Conservation (phyloP, 768 basidiomycete species). For the Sarcodon aspratus region DNA sequence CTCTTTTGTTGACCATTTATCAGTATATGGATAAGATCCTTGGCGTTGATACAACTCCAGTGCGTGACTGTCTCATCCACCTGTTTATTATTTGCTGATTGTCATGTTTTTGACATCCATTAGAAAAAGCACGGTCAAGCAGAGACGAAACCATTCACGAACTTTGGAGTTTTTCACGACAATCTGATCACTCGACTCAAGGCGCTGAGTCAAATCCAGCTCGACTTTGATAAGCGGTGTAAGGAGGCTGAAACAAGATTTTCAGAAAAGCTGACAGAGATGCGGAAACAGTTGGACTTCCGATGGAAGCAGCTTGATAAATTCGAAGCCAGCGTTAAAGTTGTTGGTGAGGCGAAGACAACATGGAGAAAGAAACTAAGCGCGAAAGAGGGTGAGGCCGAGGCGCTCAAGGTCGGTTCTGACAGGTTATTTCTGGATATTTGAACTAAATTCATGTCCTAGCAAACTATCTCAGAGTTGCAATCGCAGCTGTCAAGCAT, state of each 20-base stretch:
- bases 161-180: conserved; percentile 90
- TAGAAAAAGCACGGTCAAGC: conserved; percentile 69
- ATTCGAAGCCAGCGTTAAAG: conserved; percentile 80
- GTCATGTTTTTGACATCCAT: background rate
- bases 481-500: conserved; percentile 49
- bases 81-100: background rate
- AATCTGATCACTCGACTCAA: conserved; percentile 85
- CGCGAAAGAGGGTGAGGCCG: conserved; percentile 84
- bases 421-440: background rate
- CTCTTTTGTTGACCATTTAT: conserved; percentile 82
- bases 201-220: conserved; percentile 71
- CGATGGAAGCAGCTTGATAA: conserved; percentile 91
- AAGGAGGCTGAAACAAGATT: conserved; percentile 72
- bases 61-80: conserved; percentile 25
- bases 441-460: background rate
- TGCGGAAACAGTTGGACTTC: conserved; percentile 79
- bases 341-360: conserved; percentile 67
- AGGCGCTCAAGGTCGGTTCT: conserved; percentile 62
- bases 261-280: conserved; percentile 59
- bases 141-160: conserved; percentile 88
- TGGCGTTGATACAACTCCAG: conserved; percentile 78
- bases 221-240: conserved; percentile 75
- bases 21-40: conserved; percentile 93
- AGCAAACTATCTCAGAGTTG: conserved; percentile 71
- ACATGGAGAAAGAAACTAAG: conserved; percentile 76